Conservation (phyloP, 139 green algal species). For the Nannochloris sp. region DNA sequence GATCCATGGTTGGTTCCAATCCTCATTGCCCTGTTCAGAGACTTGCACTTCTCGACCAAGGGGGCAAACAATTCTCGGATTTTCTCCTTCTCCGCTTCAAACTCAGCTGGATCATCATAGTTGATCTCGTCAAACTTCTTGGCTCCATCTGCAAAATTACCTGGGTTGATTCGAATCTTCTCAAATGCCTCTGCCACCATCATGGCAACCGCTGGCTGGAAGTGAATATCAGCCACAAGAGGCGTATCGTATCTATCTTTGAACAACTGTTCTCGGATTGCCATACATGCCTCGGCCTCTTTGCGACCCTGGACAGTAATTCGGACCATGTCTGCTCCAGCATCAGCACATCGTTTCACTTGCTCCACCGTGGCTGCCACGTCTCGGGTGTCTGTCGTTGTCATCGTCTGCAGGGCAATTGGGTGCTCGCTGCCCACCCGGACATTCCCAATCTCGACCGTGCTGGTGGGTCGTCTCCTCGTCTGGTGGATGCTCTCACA, state of each 20-base stretch:
- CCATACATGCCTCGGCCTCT: slow-evolving; percentile 88
- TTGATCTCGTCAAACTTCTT: slow-evolving; percentile 91
- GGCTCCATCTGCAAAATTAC: slow-evolving; percentile 93
- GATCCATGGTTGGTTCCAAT: slow-evolving; percentile 99
- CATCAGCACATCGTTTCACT: slow-evolving; percentile 95
- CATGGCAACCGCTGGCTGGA: slow-evolving; percentile 89
- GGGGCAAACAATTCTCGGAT: slow-evolving; percentile 88
- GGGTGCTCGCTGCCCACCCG: slow-evolving; percentile 83
- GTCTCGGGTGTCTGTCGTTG: slow-evolving; percentile 92
- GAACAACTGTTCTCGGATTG: slow-evolving; percentile 90
- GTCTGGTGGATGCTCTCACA: slow-evolving; percentile 78
- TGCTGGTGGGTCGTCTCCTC: slow-evolving; percentile 71
- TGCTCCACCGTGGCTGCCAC: slow-evolving; percentile 86
- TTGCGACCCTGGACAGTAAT: slow-evolving; percentile 94
- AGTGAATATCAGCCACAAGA: slow-evolving; percentile 99
- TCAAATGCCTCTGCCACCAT: slow-evolving; percentile 97
- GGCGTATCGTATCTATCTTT: slow-evolving; percentile 88
- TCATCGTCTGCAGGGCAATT: slow-evolving; percentile 97
- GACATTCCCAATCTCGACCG: slow-evolving; percentile 83
- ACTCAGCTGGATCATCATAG: slow-evolving; percentile 82
- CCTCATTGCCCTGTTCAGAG: slow-evolving; percentile 76
- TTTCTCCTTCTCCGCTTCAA: slow-evolving; percentile 73
- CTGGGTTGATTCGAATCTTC: slow-evolving; percentile 90
- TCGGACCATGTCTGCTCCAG: slow-evolving; percentile 88
- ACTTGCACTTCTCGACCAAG: slow-evolving; percentile 97